phyloP scores from a whole-genome alignment of 768 basidiomycete species.

The Tylopilus cervinicoccineus region DNA sequence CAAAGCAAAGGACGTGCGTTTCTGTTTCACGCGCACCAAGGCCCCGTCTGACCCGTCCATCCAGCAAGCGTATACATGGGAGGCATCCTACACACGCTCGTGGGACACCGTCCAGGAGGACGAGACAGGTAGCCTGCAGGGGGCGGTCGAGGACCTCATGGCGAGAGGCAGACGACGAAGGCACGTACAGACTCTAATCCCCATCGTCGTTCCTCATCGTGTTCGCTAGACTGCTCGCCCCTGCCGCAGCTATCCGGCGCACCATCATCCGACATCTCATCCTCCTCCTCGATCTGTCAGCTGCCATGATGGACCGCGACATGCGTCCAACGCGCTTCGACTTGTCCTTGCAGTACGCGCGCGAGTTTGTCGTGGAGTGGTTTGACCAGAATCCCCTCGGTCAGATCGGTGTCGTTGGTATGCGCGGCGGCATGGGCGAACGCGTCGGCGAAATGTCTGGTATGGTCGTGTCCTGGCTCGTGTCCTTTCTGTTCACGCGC shows the following conservation, averaged over 20 bases:
- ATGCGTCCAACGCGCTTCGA: conserved; percentile 95
- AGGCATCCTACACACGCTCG: conserved; percentile 87
- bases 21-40: neutral
- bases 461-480: conserved; percentile 31
- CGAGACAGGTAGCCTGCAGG: conserved; percentile 85
- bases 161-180: conserved; percentile 81
- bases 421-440: conserved; percentile 89
- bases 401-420: conserved; percentile 92
- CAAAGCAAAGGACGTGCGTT: conserved; percentile 33
- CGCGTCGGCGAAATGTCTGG: conserved; percentile 91
- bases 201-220: conserved; percentile 4
- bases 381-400: conserved; percentile 99
- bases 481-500: conserved; percentile 1
- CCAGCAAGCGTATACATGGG: conserved; percentile 91
- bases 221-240: conserved; percentile 64
- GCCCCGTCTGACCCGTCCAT: conserved; percentile 4
- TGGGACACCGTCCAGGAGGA: conserved; percentile 99
- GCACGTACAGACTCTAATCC: conserved; percentile 38
- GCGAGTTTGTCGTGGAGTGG: conserved; percentile 94
- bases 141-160: conserved; percentile 85
- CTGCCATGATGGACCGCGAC: conserved; percentile 92
- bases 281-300: conserved; percentile 87
- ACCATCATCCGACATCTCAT: conserved; percentile 96
- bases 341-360: conserved; percentile 81
- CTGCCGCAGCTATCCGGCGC: conserved; percentile 84